These are phyloP conservation scores for Penicillium samsonianum DNA, from an alignment of 495 filamentous ascomycete species.

Conservation along the genomic window DNA sequence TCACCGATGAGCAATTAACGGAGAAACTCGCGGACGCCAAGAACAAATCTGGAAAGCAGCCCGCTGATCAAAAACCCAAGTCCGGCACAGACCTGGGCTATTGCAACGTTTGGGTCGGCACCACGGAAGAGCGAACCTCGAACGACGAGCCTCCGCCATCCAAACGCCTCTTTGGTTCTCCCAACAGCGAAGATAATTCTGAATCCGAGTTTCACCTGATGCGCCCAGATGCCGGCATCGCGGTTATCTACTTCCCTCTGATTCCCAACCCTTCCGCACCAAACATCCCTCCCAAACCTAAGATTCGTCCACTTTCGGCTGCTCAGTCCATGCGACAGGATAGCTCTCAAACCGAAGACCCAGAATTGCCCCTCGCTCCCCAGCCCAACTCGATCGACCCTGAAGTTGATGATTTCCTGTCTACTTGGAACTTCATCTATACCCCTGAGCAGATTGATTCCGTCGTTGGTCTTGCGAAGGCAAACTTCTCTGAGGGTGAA, in stretches of 20 bases:
- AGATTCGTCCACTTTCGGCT: slow-evolving; percentile 29
- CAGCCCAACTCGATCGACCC: slow-evolving; percentile 79
- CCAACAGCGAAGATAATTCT: slow-evolving; percentile 28
- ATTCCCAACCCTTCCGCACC: slow-evolving; percentile 66
- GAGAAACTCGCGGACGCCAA: slow-evolving; percentile 65
- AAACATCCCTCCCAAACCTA: slow-evolving; percentile 29
- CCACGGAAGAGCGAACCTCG: slow-evolving; percentile 65
- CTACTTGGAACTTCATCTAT: slow-evolving; percentile 97
- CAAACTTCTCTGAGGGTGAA: slow-evolving; percentile 81
- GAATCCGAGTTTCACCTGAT: slow-evolving; percentile 73
- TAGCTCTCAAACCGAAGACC: slow-evolving; percentile 21
- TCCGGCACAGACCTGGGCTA: slow-evolving; percentile 68
- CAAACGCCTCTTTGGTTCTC: slow-evolving; percentile 53
- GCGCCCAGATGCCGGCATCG: slow-evolving; percentile 77
- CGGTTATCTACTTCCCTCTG: slow-evolving; percentile 89
- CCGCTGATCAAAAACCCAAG: slow-evolving; percentile 10
- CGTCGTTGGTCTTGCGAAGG: slow-evolving; percentile 76
- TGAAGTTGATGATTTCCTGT: slow-evolving; percentile 76
- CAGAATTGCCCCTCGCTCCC: slow-evolving; percentile 26
- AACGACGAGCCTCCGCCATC: slow-evolving; percentile 65
- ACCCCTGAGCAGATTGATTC: slow-evolving; percentile 81
- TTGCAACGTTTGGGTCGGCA: slow-evolving; percentile 95
- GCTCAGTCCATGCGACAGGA: slow-evolving; percentile 21
- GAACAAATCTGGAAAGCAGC: slow-evolving; percentile 14
- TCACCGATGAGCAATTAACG: slow-evolving; percentile 58